Evolutionary conservation across 1,284 basidiomycete species (phyloP), one percentile per base, ranked within the genome.

Genomic region (Pseudozyma hubeiensis): DNA sequence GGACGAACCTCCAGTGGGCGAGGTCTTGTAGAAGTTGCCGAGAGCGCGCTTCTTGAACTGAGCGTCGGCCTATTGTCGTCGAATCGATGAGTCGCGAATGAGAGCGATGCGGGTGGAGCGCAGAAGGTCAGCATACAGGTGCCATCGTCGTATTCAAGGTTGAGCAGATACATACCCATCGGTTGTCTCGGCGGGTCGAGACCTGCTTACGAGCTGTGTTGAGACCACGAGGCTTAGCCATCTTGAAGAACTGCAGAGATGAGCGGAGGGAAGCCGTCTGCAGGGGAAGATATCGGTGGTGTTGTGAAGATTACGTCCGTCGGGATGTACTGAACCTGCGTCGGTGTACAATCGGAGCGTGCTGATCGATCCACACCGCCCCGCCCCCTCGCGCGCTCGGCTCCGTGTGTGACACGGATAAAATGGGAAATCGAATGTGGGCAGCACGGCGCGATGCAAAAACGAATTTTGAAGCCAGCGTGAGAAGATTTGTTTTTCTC

Each of bases 21-120:
- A 99, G 85, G 97, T 99, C 89, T 97, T 97, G 92, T 96, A 99
- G 87, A 97, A 91, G 89, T 99, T 99, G 79, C 97, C 97, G 73
- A 99, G 91, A 66, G 97, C 96, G 85, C 97, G 93, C 89, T 99
- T 99, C 91, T 99, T 99, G 90, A 97, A 99, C 67, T 91, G 89
- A 87, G 96, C 96, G 88, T 99, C 97, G 88, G 97, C 94, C 93
- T 94, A 82, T 81, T 52, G 39, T 30, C 30, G 43, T 35, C 16
- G 39, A 41, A 44, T 17, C 10, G 29, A 19, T 44, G 13, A n/a
- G 7, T 34, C 29, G 10, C 17, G 31, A 24, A 24, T 30, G 4
- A 16, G 33, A 37, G 13, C 8, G 14, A 30, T 39, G 46, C 7
- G 14, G 24, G 9, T 30, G 39, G 19, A 45, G 45, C 30, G 29